These are phyloP conservation scores for Wickerhamiella azyma DNA, from an alignment of 805 yeast genomes.

Conservation along the genomic window DNA sequence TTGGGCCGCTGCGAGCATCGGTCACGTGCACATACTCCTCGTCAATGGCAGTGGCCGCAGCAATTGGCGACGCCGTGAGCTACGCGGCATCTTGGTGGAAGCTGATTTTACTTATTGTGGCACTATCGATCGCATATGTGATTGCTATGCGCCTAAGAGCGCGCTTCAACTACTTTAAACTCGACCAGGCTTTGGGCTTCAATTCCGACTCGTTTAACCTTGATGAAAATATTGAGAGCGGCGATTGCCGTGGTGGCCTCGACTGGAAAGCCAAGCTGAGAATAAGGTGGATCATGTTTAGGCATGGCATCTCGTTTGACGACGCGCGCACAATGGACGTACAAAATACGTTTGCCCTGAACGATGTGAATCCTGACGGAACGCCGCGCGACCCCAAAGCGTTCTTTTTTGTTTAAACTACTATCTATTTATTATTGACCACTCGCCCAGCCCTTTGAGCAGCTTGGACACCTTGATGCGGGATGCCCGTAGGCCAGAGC, in stretches of 20 bases:
- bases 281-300: slow-evolving; percentile 42
- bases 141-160: not conserved
- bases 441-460: slow-evolving; percentile 17
- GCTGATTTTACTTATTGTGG: not conserved
- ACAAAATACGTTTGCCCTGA: slow-evolving; percentile 31
- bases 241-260: slow-evolving; percentile 50
- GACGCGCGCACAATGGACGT: slow-evolving; percentile 50
- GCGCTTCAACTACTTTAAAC: slow-evolving; percentile 10
- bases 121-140: not conserved
- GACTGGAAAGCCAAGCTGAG: slow-evolving; percentile 39
- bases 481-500: slow-evolving; percentile 19
- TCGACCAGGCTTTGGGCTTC: slow-evolving; percentile 31
- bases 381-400: slow-evolving; percentile 54
- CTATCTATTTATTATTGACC: slow-evolving; percentile 10
- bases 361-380: slow-evolving; percentile 52
- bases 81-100: slow-evolving; percentile 6
- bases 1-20: no score
- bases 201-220: slow-evolving; percentile 47
- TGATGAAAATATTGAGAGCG: slow-evolving; percentile 30
- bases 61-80: not conserved
- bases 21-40: not conserved
- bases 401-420: slow-evolving; percentile 23
- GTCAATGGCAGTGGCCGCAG: no score
- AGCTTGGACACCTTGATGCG: slow-evolving; percentile 14
- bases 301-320: slow-evolving; percentile 42